Percentiles rank a stretch among this genome's conserved stretches.
phyloP scores from a whole-genome alignment of 116 monocot genomes.

The Zostera marina region DNA sequence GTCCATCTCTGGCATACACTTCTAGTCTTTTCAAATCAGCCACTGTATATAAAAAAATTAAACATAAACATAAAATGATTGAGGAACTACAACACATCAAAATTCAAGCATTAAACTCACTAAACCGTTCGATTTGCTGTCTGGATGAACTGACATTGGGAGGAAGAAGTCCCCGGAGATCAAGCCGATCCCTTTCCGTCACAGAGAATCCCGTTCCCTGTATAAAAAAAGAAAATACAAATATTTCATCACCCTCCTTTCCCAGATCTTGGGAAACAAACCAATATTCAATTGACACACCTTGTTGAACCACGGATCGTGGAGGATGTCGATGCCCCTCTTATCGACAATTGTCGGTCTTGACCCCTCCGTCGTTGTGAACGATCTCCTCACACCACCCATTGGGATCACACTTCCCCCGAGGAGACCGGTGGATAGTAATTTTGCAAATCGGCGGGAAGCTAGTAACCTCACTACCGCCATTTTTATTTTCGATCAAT shows the following conservation, averaged over 20 bases:
- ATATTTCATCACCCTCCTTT: not conserved
- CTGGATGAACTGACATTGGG: slow-evolving; percentile 61
- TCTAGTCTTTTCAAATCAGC: slow-evolving; percentile 74
- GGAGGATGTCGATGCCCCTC: slow-evolving; percentile 87
- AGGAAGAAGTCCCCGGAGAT: slow-evolving; percentile 85
- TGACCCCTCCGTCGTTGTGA: slow-evolving; percentile 50
- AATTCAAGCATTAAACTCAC: slow-evolving; percentile 28
- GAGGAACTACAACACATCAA: not conserved
- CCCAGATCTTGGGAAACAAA: not conserved
- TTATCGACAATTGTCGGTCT: slow-evolving; percentile 76
- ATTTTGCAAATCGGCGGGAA: slow-evolving; percentile 7
- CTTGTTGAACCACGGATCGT: slow-evolving; percentile 98
- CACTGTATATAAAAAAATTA: slow-evolving; percentile 27
- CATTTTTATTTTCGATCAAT: not conserved
- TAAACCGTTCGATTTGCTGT: slow-evolving; percentile 94
- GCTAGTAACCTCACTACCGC: slow-evolving; percentile 3
- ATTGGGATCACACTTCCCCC: not conserved
- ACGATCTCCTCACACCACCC: slow-evolving; percentile 15
- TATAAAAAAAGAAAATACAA: slow-evolving; percentile 1
- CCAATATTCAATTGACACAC: slow-evolving; percentile 8
- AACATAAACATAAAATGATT: not conserved
- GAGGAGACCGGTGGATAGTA: slow-evolving; percentile 6
- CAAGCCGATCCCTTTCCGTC: slow-evolving; percentile 89
- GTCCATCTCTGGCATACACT: slow-evolving; percentile 76
- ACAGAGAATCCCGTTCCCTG: slow-evolving; percentile 92